Conservation (phyloP, 306 rosid species). For the Alnus glutinosa region DNA sequence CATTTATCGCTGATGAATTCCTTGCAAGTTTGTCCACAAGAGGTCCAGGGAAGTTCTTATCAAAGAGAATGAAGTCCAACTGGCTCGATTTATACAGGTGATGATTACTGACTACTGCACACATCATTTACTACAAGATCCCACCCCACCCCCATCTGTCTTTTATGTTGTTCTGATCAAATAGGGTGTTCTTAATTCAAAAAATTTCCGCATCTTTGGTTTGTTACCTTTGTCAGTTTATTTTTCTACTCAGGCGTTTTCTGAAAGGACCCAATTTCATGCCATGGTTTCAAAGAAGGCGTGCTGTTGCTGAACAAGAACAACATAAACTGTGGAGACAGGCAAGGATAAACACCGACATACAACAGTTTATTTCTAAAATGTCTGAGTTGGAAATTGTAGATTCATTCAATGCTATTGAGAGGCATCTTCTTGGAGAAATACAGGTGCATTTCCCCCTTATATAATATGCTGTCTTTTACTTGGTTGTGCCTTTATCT, state of each 20-base stretch:
- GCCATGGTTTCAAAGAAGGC: conserved; percentile 85
- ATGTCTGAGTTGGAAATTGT: conserved; percentile 77
- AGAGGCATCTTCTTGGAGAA: conserved; percentile 74
- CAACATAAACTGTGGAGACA: conserved; percentile 83
- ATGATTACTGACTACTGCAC: conserved; percentile 8
- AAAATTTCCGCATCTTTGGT: background rate
- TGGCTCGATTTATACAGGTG: conserved; percentile 93
- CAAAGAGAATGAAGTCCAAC: conserved; percentile 82
- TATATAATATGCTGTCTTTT: conserved; percentile 12
- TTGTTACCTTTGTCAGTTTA: conserved; percentile 17
- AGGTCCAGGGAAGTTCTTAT: conserved; percentile 89
- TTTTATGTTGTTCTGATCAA: conserved; percentile 1
- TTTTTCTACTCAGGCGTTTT: conserved; percentile 62
- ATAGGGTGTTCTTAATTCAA: background rate
- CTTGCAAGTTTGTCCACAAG: conserved; percentile 68
- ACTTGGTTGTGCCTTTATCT: conserved; percentile 6
- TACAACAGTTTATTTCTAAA: conserved; percentile 57
- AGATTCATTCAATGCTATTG: conserved; percentile 73
- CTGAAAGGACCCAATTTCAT: conserved; percentile 78
- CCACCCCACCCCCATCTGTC: background rate
- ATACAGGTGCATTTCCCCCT: conserved; percentile 50
- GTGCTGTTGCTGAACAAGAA: conserved; percentile 80
- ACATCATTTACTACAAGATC: conserved; percentile 13
- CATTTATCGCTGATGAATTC: conserved; percentile 73
- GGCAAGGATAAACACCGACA: conserved; percentile 72